Evolutionary conservation across 164 flowering plant species (phyloP).

Genomic region (Paratinospora sagittata): DNA sequence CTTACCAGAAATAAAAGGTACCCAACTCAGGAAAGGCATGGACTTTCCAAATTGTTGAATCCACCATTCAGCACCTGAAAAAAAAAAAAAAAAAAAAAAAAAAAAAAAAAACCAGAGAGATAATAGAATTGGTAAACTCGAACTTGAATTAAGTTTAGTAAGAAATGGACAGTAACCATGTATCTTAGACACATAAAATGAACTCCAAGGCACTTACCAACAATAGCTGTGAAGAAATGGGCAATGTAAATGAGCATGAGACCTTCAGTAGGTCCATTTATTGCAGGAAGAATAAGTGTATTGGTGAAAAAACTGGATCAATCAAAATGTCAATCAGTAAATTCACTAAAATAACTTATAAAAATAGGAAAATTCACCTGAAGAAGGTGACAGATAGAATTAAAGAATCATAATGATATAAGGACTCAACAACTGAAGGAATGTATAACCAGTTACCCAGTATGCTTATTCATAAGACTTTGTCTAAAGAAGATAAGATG

Average conservation of each 20-base stretch:
- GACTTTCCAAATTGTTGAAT: constrained; percentile 61
- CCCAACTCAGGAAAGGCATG: constrained; percentile 71
- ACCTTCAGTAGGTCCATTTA: constrained; percentile 99
- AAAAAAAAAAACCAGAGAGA: background rate
- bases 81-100: constrained; percentile 1
- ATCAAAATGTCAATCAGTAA: constrained; percentile 11
- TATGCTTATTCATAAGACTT: background rate
- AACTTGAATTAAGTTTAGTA: background rate
- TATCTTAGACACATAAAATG: background rate
- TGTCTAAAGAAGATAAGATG: background rate
- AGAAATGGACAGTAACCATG: background rate
- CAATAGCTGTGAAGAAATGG: constrained; percentile 75
- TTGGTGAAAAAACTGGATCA: constrained; percentile 86
- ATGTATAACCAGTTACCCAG: background rate
- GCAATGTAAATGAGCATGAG: constrained; percentile 75
- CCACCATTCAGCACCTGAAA: constrained; percentile 97
- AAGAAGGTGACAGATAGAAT: background rate
- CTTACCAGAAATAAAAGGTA: constrained; percentile 70
- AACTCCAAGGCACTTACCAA: constrained; percentile 46
- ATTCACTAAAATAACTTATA: background rate
- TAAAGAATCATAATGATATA: background rate
- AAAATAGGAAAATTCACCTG: background rate
- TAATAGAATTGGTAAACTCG: background rate
- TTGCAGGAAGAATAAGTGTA: constrained; percentile 81
- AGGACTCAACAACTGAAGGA: background rate